Evolutionary conservation across 345 rosid genomes (phyloP), one percentile per base, ranked within the genome.

Genomic region (Lagerstroemia speciosa): DNA sequence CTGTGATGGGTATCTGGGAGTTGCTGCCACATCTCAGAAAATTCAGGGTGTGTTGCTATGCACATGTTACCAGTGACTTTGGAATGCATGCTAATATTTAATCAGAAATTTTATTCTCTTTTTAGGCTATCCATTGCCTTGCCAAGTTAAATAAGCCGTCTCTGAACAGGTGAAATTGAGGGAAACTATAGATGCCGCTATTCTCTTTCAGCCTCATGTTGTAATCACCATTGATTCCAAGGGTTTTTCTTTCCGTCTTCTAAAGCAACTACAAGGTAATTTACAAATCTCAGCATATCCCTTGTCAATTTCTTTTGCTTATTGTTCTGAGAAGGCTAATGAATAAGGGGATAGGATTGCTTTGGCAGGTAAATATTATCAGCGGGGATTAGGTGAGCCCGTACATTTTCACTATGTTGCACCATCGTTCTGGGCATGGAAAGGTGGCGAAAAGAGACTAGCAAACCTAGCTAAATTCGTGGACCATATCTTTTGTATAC

Each of bases 381-480:
- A 70, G 72, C 74, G 71, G 45, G 38, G 50, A 38, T 48, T 62
- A 73, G 76, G 77, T 63, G 58, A 66, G 66, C 87, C 94, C 0
- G 76, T 82, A 50, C 96, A 89, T 73, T 89, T 87, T 75, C 97
- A 93, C 77, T 93, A 85, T 64, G 97, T 91, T 8, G 95, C 98
- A 64, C 98, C 96, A 20, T 91, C 98, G 24, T 93, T 89, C 72
- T 91, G 98, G 98, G 98, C 97, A 1, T 93, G 98, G 97, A 89
- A 80, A 87, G 98, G 97, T 64, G 97, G 96, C 71, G 96, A 89
- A 60, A 81, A 82, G 64, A 85, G 98, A 69, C 90, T 93, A 45
- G 74, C 77, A 70, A 78, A 81, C 72, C 84, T 91, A 26, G 78
- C 90, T 68, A 69, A 78, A 67, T 89, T 86, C 71, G 87, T 93